Conservation (phyloP, 257 asterid genomes). For the Cinchona pubescens region DNA sequence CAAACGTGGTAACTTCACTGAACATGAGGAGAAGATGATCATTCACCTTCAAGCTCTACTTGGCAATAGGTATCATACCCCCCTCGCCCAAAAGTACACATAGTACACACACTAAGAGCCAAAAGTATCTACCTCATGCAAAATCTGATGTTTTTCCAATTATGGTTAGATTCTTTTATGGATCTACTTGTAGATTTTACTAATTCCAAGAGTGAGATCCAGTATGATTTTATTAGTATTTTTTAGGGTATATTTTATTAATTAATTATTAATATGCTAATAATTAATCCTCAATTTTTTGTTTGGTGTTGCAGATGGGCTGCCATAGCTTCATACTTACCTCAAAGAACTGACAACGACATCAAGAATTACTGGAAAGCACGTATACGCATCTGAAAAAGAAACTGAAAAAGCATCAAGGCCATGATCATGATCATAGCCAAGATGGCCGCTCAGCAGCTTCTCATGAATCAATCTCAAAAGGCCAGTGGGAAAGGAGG, state of each 20-base stretch:
- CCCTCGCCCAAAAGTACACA: background rate
- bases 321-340: slow-evolving; percentile 90
- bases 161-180: slow-evolving; percentile 26
- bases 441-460: slow-evolving; percentile 22
- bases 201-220: slow-evolving; percentile 7
- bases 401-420: slow-evolving; percentile 51
- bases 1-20: slow-evolving; percentile 72
- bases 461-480: slow-evolving; percentile 39
- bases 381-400: slow-evolving; percentile 75
- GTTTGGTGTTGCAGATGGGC: slow-evolving; percentile 67
- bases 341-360: slow-evolving; percentile 80
- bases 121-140: background rate
- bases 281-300: background rate
- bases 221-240: background rate
- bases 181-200: slow-evolving; percentile 11
- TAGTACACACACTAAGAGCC: background rate
- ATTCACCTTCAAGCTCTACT: slow-evolving; percentile 91
- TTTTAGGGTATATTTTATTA: background rate
- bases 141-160: background rate
- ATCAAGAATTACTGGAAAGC: slow-evolving; percentile 88
- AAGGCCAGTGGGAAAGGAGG: slow-evolving; percentile 91
- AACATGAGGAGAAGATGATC: slow-evolving; percentile 78
- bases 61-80: slow-evolving; percentile 60
- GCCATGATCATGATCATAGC: slow-evolving; percentile 24
- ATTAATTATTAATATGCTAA: background rate